Conservation (phyloP, 805 yeast genomes). For the Brettanomyces naardenensis region DNA sequence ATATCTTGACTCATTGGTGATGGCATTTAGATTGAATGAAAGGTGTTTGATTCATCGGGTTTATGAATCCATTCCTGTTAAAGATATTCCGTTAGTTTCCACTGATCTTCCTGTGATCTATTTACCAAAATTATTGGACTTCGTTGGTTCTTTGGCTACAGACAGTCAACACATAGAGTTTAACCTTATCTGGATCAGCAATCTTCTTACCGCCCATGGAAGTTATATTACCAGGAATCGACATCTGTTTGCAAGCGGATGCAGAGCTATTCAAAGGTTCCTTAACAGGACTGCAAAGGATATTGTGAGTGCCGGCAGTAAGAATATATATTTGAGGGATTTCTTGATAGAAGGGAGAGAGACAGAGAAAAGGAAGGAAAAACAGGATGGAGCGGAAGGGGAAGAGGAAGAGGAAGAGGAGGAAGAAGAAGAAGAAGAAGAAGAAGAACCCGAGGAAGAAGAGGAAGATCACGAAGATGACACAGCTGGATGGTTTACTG, state of each 20-base stretch:
- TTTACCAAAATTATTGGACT: slow-evolving; percentile 54
- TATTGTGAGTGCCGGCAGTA: slow-evolving; percentile 45
- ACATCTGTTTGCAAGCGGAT: slow-evolving; percentile 51
- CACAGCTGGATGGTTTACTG: slow-evolving; percentile 28
- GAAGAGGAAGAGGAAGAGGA: slow-evolving; percentile 19
- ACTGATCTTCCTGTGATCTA: slow-evolving; percentile 73
- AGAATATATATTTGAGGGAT: slow-evolving; percentile 45
- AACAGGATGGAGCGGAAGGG: slow-evolving; percentile 21
- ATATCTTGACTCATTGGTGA: slow-evolving; percentile 71
- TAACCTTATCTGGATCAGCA: slow-evolving; percentile 72
- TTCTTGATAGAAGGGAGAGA: slow-evolving; percentile 33
- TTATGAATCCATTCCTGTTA: slow-evolving; percentile 64
- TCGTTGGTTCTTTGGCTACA: slow-evolving; percentile 58
- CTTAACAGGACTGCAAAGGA: slow-evolving; percentile 69
- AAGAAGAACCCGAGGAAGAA: slow-evolving; percentile 22
- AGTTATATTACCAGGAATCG: slow-evolving; percentile 55
- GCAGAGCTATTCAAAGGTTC: slow-evolving; percentile 70
- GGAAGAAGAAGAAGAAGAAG: slow-evolving; percentile 20
- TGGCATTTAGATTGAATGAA: slow-evolving; percentile 93
- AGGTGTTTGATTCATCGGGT: slow-evolving; percentile 60
- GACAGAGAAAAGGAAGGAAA: slow-evolving; percentile 16
- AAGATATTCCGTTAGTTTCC: slow-evolving; percentile 60
- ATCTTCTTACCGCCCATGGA: slow-evolving; percentile 68
- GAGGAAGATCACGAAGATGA: slow-evolving; percentile 23
- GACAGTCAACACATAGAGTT: slow-evolving; percentile 82